These are phyloP conservation scores for Massarina eburnea DNA, from an alignment of 2,329 filamentous ascomycete species.

Conservation along the genomic window DNA sequence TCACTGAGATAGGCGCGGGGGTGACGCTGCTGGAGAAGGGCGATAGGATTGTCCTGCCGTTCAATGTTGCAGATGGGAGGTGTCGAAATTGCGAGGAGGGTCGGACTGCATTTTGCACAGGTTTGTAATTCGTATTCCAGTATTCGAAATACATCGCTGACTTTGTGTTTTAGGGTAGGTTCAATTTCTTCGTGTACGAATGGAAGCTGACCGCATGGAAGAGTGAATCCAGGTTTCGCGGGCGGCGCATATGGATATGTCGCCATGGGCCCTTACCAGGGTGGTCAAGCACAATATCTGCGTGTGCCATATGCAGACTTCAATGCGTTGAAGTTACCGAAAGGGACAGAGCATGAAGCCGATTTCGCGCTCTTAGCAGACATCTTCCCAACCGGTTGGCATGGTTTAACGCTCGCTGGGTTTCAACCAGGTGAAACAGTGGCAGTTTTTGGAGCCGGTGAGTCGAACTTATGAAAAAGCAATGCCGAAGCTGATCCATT, in stretches of 20 bases:
- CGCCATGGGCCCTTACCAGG: conserved; percentile 59
- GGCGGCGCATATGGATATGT: conserved; percentile 65
- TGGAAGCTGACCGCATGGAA: conserved; percentile 10
- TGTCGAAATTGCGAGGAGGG: conserved; percentile 67
- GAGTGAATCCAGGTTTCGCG: conserved; percentile 61
- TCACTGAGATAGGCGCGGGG: conserved; percentile 58
- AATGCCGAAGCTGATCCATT: conserved; percentile 1
- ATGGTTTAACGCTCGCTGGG: conserved; percentile 59
- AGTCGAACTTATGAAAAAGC: neutral
- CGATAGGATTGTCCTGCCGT: conserved; percentile 65
- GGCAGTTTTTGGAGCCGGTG: conserved; percentile 62
- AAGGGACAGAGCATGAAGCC: conserved; percentile 62
- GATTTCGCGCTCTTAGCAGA: conserved; percentile 60
- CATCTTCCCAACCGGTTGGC: conserved; percentile 58
- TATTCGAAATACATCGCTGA: too few relatives aligned
- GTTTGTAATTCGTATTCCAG: too few relatives aligned
- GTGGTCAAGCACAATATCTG: conserved; percentile 65
- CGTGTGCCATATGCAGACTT: conserved; percentile 68
- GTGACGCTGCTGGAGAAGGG: conserved; percentile 64
- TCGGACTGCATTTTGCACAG: conserved; percentile 66
- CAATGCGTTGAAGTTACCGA: conserved; percentile 63
- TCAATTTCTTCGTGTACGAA: neutral
- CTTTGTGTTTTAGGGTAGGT: too few relatives aligned
- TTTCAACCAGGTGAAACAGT: conserved; percentile 64
- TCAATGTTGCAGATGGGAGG: conserved; percentile 65